A percentile compares a stretch with the other conserved stretches of the same genome.
Conservation (phyloP, 2,329 filamentous ascomycete genomes). For the Incumbomyces delicatus region DNA sequence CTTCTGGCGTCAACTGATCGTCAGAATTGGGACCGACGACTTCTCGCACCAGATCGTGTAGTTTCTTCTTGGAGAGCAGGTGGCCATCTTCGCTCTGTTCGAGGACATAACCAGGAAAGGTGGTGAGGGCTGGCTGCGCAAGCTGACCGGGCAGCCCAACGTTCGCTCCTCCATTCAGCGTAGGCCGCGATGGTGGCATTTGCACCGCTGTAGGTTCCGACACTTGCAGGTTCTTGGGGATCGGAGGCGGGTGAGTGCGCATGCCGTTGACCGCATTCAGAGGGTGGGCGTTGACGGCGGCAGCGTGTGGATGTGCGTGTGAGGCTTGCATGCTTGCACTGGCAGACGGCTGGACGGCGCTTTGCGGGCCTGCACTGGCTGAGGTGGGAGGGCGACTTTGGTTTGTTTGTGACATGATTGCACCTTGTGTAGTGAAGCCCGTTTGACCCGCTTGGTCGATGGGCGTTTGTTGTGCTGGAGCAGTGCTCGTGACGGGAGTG, state of each 20-base stretch:
- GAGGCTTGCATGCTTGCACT: constrained; percentile 18
- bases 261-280: constrained; percentile 32
- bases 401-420: constrained; percentile 1
- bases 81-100: constrained; percentile 78
- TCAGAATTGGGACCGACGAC: constrained; percentile 67
- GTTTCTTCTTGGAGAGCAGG: constrained; percentile 93
- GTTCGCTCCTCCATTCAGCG: constrained; percentile 64
- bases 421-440: constrained; percentile 8
- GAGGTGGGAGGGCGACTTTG: constrained; percentile 6
- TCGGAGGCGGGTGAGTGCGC: constrained; percentile 60
- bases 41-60: constrained; percentile 89
- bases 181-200: constrained; percentile 67
- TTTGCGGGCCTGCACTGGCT: constrained; percentile 10
- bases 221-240: constrained; percentile 69
- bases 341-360: constrained; percentile 24
- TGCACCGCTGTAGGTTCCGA: constrained; percentile 63
- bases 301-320: constrained; percentile 23
- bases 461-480: constrained; percentile 32
- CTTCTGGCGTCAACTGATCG: constrained; percentile 74
- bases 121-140: constrained; percentile 74
- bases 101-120: constrained; percentile 72
- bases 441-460: constrained; percentile 32
- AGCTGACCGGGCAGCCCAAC: constrained; percentile 72
- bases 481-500: constrained; percentile 4
- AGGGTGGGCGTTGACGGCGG: constrained; percentile 30